Evolutionary conservation across 164 flowering plant genomes (phyloP).

Genomic region (Nymphaea thermarum): DNA sequence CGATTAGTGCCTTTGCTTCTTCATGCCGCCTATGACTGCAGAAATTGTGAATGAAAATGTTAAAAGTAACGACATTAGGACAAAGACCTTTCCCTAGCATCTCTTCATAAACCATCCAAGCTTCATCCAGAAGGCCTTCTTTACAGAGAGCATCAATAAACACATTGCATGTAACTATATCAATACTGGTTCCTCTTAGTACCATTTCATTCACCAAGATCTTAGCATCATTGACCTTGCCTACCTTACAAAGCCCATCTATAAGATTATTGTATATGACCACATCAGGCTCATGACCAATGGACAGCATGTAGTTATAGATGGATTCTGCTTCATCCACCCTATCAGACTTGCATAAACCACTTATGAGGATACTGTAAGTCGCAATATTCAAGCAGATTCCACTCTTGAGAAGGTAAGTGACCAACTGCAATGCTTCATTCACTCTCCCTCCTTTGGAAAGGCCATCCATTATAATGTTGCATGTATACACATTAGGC

Average conservation of each 20-base stretch:
- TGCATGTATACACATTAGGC: slow-evolving; percentile 13
- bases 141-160: slow-evolving; percentile 16
- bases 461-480: slow-evolving; percentile 18
- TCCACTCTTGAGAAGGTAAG: slow-evolving; percentile 31
- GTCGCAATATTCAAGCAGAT: slow-evolving; percentile 46
- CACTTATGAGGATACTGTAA: slow-evolving; percentile 56
- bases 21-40: slow-evolving; percentile 8
- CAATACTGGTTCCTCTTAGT: slow-evolving; percentile 4
- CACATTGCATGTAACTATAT: slow-evolving; percentile 9
- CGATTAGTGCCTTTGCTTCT: slow-evolving; percentile 15
- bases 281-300: slow-evolving; percentile 38
- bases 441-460: slow-evolving; percentile 32
- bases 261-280: slow-evolving; percentile 56
- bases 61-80: slow-evolving; percentile 23
- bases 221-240: slow-evolving; percentile 39
- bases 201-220: slow-evolving; percentile 38
- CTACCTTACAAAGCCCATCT: slow-evolving; percentile 36
- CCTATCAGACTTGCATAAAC: slow-evolving; percentile 48
- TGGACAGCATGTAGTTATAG: slow-evolving; percentile 31
- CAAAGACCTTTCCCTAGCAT: slow-evolving; percentile 1
- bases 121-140: slow-evolving; percentile 2
- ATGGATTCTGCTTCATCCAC: slow-evolving; percentile 50
- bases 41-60: slow-evolving; percentile 16
- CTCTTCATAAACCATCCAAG: slow-evolving; percentile 10
- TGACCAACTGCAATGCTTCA: slow-evolving; percentile 6